Percentiles rank a stretch among this genome's conserved stretches.
These are phyloP conservation scores for Xylaria castorea DNA, from an alignment of 495 filamentous ascomycete species.

Conservation along the genomic window DNA sequence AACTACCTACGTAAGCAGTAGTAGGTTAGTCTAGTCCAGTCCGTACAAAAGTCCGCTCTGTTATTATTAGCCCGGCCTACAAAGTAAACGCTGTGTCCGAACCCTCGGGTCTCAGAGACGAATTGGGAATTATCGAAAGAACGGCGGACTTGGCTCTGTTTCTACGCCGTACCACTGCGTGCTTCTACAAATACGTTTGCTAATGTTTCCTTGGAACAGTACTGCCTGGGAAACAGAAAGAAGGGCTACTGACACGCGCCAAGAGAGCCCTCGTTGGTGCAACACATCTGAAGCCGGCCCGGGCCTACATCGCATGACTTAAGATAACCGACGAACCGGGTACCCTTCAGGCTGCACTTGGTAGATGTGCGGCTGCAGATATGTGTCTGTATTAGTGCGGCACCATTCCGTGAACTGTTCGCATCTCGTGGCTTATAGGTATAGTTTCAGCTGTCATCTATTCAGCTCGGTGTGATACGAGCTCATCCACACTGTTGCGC, in stretches of 20 bases:
- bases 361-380: constrained; percentile 5
- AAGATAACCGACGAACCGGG: constrained; percentile 20
- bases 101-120: neutral
- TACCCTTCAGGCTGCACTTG: neutral
- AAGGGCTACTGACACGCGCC: constrained; percentile 14
- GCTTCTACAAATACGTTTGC: neutral
- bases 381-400: neutral
- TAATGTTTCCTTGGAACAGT: neutral
- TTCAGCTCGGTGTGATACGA: constrained; percentile 3
- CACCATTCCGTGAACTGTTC: constrained; percentile 1
- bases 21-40: constrained; percentile 4
- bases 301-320: constrained; percentile 16
- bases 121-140: neutral
- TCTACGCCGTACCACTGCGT: neutral
- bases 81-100: neutral
- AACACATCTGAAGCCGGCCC: constrained; percentile 22
- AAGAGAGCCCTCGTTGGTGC: neutral
- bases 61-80: constrained; percentile 3
- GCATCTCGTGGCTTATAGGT: neutral
- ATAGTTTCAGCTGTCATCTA: constrained; percentile 8
- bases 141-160: neutral
- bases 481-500: neutral
- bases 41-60: neutral
- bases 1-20: constrained; percentile 1
- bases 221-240: neutral